These are phyloP conservation scores for Rhynchosporium secalis DNA, from an alignment of 2,329 filamentous ascomycete genomes.

Conservation along the genomic window DNA sequence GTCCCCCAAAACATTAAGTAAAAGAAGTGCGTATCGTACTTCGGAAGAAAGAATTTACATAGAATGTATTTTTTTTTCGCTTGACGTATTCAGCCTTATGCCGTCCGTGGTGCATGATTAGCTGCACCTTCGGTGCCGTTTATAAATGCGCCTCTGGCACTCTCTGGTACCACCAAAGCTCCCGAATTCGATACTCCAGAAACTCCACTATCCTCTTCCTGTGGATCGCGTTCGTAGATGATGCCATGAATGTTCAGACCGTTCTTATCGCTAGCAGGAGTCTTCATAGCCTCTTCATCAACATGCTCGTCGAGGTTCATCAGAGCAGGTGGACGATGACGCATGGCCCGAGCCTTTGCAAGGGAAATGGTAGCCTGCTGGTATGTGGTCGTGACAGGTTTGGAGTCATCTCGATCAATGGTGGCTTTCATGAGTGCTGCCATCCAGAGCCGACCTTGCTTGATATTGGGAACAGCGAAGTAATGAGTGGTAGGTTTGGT, in stretches of 20 bases:
- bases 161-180: slow-evolving; percentile 24
- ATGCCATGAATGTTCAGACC: slow-evolving; percentile 40
- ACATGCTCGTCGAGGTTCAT: slow-evolving; percentile 65
- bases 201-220: slow-evolving; percentile 39
- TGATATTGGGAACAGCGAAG: slow-evolving; percentile 89
- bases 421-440: slow-evolving; percentile 98
- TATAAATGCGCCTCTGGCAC: slow-evolving; percentile 23
- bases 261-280: slow-evolving; percentile 36
- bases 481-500: slow-evolving; percentile 97
- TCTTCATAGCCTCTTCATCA: slow-evolving; percentile 38
- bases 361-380: slow-evolving; percentile 96
- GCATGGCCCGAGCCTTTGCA: slow-evolving; percentile 82
- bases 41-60: slow-evolving; percentile 20
- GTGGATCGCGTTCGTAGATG: slow-evolving; percentile 37
- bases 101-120: slow-evolving; percentile 27
- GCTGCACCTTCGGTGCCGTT: slow-evolving; percentile 12
- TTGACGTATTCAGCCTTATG: slow-evolving; percentile 19
- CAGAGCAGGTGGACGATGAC: slow-evolving; percentile 83
- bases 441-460: slow-evolving; percentile 94
- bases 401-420: slow-evolving; percentile 84
- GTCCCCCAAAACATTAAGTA: slow-evolving; percentile 18
- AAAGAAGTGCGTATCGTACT: slow-evolving; percentile 23
- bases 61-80: slow-evolving; percentile 15
- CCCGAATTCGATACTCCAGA: slow-evolving; percentile 38
- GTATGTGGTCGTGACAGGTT: slow-evolving; percentile 85